Conservation (phyloP, 225 moss, liverwort and hornwort genomes). For the Polytrichum formosum region DNA sequence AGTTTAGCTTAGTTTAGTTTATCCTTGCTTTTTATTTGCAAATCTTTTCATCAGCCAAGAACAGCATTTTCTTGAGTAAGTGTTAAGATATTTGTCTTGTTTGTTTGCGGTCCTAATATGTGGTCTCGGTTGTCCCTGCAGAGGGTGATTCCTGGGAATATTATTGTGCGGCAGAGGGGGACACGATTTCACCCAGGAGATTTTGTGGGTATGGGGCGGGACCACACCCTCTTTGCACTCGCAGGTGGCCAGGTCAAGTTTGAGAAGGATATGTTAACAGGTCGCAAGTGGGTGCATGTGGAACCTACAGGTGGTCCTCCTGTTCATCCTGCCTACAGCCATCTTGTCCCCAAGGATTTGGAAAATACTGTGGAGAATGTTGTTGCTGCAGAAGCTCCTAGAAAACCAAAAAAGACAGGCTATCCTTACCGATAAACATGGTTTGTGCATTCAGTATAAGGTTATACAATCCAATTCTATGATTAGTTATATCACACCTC, state of each 20-base stretch:
- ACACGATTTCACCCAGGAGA: slow-evolving; percentile 84
- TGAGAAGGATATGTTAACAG: slow-evolving; percentile 58
- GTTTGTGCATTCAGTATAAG: background rate
- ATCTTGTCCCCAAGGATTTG: slow-evolving; percentile 8
- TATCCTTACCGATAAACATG: too few relatives aligned
- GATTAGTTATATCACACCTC: too few relatives aligned
- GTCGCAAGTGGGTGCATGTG: slow-evolving; percentile 77
- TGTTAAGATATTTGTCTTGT: too few relatives aligned
- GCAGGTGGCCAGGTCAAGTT: slow-evolving; percentile 68
- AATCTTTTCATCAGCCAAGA: too few relatives aligned
- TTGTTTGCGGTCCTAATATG: too few relatives aligned
- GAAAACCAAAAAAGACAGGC: too few relatives aligned
- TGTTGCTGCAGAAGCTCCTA: background rate
- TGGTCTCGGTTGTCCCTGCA: slow-evolving; percentile 22
- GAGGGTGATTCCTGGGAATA: slow-evolving; percentile 81
- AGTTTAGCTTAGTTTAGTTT: too few relatives aligned
- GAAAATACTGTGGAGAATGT: slow-evolving; percentile 9
- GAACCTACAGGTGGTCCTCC: slow-evolving; percentile 70
- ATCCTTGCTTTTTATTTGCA: too few relatives aligned
- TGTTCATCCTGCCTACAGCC: slow-evolving; percentile 60
- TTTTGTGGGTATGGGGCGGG: slow-evolving; percentile 75
- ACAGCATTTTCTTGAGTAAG: too few relatives aligned
- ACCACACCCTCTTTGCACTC: slow-evolving; percentile 76
- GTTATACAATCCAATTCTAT: background rate
- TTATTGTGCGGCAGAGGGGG: slow-evolving; percentile 85